Evolutionary conservation across 2,329 filamentous ascomycete species (phyloP).

Genomic region (Fusarium secorum): DNA sequence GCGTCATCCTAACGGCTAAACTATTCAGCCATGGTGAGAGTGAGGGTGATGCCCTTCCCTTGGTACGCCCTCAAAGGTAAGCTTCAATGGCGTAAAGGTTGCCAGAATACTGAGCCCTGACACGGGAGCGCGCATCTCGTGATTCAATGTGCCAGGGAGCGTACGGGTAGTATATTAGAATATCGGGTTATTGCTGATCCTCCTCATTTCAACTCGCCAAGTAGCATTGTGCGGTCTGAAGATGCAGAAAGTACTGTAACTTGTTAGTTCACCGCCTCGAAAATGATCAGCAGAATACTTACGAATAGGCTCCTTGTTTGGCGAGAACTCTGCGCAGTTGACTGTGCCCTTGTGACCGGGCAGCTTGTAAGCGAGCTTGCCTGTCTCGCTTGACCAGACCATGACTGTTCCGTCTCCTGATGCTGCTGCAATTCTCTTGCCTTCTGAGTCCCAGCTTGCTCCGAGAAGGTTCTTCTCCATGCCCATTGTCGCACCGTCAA

Average conservation of each 20-base stretch:
- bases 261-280: conserved; percentile 45
- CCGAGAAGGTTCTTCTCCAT: conserved; percentile 91
- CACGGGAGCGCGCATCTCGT: conserved; percentile 3
- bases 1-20: neutral
- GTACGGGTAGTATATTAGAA: conserved; percentile 8
- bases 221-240: conserved; percentile 84
- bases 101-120: neutral
- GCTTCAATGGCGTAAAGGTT: neutral
- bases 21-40: neutral
- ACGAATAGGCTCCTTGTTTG: conserved; percentile 86
- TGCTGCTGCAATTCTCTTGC: conserved; percentile 86
- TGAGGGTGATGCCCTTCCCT: neutral
- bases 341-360: conserved; percentile 95
- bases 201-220: conserved; percentile 75
- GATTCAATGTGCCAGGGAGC: neutral
- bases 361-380: conserved; percentile 91
- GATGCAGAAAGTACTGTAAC: conserved; percentile 82
- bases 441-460: conserved; percentile 87
- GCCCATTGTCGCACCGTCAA: conserved; percentile 88
- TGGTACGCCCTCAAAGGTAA: neutral
- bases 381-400: conserved; percentile 88
- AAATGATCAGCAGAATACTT: conserved; percentile 51
- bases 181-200: conserved; percentile 50
- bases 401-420: conserved; percentile 91
- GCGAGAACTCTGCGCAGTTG: conserved; percentile 92